phyloP scores from a whole-genome alignment of 805 yeast species.

The Pichia rugopelliculosa region DNA sequence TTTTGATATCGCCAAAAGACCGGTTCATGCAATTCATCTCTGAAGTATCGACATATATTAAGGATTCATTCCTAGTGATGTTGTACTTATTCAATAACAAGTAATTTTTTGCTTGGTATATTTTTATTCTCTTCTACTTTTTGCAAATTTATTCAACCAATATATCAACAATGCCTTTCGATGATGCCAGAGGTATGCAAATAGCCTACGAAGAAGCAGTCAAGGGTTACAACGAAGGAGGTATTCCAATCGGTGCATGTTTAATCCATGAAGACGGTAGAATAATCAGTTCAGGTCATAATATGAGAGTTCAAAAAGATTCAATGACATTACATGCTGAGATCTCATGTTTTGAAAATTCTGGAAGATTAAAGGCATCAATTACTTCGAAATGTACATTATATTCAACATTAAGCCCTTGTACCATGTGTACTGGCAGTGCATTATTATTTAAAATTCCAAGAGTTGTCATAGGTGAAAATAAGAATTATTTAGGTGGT shows the following conservation, averaged over 20 bases:
- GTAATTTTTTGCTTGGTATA: too few relatives aligned
- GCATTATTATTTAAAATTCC: slow-evolving; percentile 81
- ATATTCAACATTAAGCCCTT: slow-evolving; percentile 90
- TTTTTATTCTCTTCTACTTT: not conserved
- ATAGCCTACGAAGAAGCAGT: slow-evolving; percentile 69
- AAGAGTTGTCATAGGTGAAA: slow-evolving; percentile 86
- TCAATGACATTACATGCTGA: slow-evolving; percentile 91
- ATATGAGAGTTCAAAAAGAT: slow-evolving; percentile 76
- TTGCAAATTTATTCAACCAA: too few relatives aligned
- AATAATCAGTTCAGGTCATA: slow-evolving; percentile 83
- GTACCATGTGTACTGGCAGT: slow-evolving; percentile 94
- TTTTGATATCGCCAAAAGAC: too few relatives aligned
- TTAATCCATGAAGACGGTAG: slow-evolving; percentile 68
- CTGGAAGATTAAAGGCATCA: slow-evolving; percentile 79
- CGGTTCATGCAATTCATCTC: too few relatives aligned
- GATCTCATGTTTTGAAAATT: slow-evolving; percentile 79
- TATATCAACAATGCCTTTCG: slow-evolving; percentile 37
- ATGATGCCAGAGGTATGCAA: slow-evolving; percentile 58
- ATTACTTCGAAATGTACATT: slow-evolving; percentile 79
- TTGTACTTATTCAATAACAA: too few relatives aligned
- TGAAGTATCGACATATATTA: too few relatives aligned
- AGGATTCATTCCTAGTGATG: too few relatives aligned
- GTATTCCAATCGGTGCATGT: slow-evolving; percentile 62
- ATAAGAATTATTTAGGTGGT: slow-evolving; percentile 73
- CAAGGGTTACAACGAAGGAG: slow-evolving; percentile 71